Percentiles rank a stretch among this genome's conserved stretches.
phyloP scores from a whole-genome alignment of 2,329 filamentous ascomycete genomes.

The Phoma sp. region DNA sequence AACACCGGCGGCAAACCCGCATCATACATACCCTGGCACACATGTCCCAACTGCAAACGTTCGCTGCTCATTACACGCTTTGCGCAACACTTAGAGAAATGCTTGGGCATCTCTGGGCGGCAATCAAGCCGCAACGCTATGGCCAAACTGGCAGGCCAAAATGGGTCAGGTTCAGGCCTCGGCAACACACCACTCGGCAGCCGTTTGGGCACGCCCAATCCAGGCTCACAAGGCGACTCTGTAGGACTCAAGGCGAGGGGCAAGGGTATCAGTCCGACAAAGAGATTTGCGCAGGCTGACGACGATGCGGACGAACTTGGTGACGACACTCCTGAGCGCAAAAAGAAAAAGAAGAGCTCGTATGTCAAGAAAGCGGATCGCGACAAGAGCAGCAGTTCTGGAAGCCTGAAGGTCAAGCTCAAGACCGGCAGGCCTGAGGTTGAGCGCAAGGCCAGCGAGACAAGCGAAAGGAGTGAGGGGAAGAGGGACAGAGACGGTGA shows the following conservation, averaged over 20 bases:
- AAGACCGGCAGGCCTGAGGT: constrained; percentile 38
- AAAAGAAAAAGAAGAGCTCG: constrained; percentile 58
- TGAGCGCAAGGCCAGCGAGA: constrained; percentile 39
- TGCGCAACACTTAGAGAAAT: constrained; percentile 67
- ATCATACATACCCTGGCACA: constrained; percentile 60
- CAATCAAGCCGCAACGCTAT: constrained; percentile 58
- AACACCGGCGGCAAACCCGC: constrained; percentile 56
- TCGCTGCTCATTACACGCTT: constrained; percentile 67
- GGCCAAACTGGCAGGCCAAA: constrained; percentile 51
- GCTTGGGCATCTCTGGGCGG: constrained; percentile 63
- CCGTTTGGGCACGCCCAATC: constrained; percentile 51
- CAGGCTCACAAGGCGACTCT: constrained; percentile 39
- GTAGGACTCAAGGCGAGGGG: constrained; percentile 34
- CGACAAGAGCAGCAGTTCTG: constrained; percentile 31
- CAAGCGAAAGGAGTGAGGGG: constrained; percentile 38
- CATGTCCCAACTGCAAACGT: constrained; percentile 66
- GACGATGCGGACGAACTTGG: constrained; percentile 41
- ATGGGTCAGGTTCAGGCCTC: constrained; percentile 48
- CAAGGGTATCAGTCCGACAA: constrained; percentile 45
- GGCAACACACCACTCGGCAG: constrained; percentile 53
- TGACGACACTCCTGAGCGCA: constrained; percentile 52
- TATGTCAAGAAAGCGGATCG: constrained; percentile 51
- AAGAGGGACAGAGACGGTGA: constrained; percentile 45
- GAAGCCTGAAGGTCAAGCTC: constrained; percentile 43
- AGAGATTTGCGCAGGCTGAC: constrained; percentile 34